Base-by-base conservation (phyloP, 305 asterid genomes). In the Fraxinus dipetala region DNA sequence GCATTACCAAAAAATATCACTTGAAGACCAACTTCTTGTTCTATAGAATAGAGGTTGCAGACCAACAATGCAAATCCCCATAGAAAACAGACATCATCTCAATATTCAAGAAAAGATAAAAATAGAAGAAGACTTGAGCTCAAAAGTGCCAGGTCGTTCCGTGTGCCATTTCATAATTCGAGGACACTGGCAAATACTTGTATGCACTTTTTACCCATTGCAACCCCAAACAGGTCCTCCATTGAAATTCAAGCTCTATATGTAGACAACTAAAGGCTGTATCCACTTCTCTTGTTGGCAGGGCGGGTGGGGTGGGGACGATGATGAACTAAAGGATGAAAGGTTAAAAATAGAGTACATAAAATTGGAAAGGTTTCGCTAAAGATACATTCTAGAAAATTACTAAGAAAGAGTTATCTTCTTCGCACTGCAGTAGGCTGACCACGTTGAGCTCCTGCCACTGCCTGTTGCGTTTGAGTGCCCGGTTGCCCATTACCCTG, bases 351-450 rank as follows among this genome's bases (percentile, higher is more conserved):
- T 75, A 32, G 36, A 75, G 73, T 34, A 56, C 35, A 65, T 61
- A 74, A 72, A 75, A 56, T 77, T 22, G 26, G 77, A 67, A 35
- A 72, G 80, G 75, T 85, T 84, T 88, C 82, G 1, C 56, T 81
- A 76, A 61, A 79, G 77, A 76, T 80, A 84, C 75, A 65, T 32
- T 45, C 63, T 75, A 20, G 63, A 79, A 32, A 65, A 78, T 10
- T 72, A 18, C 75, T 34, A 56, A 35, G 31, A 81, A 2, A n/a
- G 63, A 54, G 6, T 87, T 91, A 94, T 93, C 98, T 89, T 91
- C 98, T 90, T 88, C 97, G 91, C 80, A 91, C 98, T 59, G 93
- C 91, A 84, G 92, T 34, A 81, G 88, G 80, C 88, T 91, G 98
- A 78, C 93, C 95, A 54, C 97, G 98, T 76, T 79, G 80, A 81